These are phyloP conservation scores for Drechslerella stenobrocha DNA, from an alignment of 2,329 filamentous ascomycete genomes.

Conservation along the genomic window DNA sequence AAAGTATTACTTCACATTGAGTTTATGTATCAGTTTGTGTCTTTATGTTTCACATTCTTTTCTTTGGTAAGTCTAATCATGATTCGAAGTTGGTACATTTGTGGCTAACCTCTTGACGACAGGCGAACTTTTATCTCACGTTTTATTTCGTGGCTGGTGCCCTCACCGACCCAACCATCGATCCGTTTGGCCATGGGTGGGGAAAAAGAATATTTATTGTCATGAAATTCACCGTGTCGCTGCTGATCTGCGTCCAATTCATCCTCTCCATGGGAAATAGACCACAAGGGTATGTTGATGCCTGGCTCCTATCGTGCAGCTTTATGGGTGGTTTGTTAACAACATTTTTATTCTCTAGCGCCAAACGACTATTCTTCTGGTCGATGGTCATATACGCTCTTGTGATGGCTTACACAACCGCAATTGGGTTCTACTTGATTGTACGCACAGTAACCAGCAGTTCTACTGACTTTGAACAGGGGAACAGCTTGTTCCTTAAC, in stretches of 20 bases:
- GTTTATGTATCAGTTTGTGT: slow-evolving; percentile 91
- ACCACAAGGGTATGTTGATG: slow-evolving; percentile 70
- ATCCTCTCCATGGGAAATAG: slow-evolving; percentile 95
- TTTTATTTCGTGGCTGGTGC: slow-evolving; percentile 98
- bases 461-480: slow-evolving; percentile 63
- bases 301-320: slow-evolving; percentile 8
- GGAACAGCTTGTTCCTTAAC: slow-evolving; percentile 92
- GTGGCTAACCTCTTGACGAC: not conserved
- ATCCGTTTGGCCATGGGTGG: slow-evolving; percentile 88
- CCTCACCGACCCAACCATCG: slow-evolving; percentile 73
- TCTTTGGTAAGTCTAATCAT: slow-evolving; percentile 63
- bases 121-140: slow-evolving; percentile 96
- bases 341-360: slow-evolving; percentile 55
- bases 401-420: slow-evolving; percentile 95
- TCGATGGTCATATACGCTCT: slow-evolving; percentile 88
- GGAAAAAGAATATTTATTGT: slow-evolving; percentile 83
- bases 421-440: slow-evolving; percentile 86
- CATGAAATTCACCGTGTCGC: slow-evolving; percentile 78
- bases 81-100: slow-evolving; percentile 53
- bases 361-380: slow-evolving; percentile 82
- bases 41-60: slow-evolving; percentile 94
- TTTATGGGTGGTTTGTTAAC: not conserved
- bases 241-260: slow-evolving; percentile 92
- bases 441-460: slow-evolving; percentile 71
- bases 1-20: slow-evolving; percentile 93